Percentiles rank a stretch among this genome's conserved stretches.
Evolutionary conservation across 495 filamentous ascomycete genomes (phyloP).

Genomic region (Rhypophila decipiens): DNA sequence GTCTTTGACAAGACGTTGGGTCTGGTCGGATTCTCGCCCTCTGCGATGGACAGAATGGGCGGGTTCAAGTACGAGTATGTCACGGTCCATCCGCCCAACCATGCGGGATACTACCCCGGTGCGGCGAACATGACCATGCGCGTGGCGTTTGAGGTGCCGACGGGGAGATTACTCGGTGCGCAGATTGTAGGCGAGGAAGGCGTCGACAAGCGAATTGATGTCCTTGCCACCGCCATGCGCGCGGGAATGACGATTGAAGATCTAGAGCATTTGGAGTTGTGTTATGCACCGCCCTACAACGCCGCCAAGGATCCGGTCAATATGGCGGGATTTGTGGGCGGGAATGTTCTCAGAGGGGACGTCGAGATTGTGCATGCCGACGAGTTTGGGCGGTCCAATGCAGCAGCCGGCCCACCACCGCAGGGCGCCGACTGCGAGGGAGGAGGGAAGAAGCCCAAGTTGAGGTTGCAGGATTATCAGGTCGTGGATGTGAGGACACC

Average conservation of each 20-base stretch:
- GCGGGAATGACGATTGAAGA: slow-evolving; percentile 26
- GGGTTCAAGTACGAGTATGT: slow-evolving; percentile 14
- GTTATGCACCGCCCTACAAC: slow-evolving; percentile 28
- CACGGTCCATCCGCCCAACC: slow-evolving; percentile 27
- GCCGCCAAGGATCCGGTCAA: slow-evolving; percentile 29
- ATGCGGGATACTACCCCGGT: slow-evolving; percentile 29
- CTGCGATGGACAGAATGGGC: slow-evolving; percentile 2
- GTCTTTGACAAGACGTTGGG: slow-evolving; percentile 21
- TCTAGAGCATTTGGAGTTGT: slow-evolving; percentile 26
- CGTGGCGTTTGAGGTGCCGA: slow-evolving; percentile 15
- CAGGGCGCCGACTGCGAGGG: no score
- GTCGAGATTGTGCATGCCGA: slow-evolving; percentile 21
- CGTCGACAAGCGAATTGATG: slow-evolving; percentile 28
- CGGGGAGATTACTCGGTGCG: slow-evolving; percentile 21
- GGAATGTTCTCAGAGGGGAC: slow-evolving; percentile 25
- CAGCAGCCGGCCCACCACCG: no score
- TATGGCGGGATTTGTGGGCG: slow-evolving; percentile 25
- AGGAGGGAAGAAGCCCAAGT: not conserved
- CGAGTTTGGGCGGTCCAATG: slow-evolving; percentile 19
- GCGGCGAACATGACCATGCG: slow-evolving; percentile 19
- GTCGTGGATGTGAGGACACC: slow-evolving; percentile 22
- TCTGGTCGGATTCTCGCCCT: slow-evolving; percentile 14
- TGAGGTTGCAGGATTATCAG: slow-evolving; percentile 8
- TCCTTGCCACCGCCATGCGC: slow-evolving; percentile 23
- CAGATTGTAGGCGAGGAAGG: slow-evolving; percentile 17